A percentile compares a stretch with the other conserved stretches of the same genome.
These are phyloP conservation scores for Phytomonas serpens DNA, from an alignment of 208 protist genomes.

Conservation along the genomic window DNA sequence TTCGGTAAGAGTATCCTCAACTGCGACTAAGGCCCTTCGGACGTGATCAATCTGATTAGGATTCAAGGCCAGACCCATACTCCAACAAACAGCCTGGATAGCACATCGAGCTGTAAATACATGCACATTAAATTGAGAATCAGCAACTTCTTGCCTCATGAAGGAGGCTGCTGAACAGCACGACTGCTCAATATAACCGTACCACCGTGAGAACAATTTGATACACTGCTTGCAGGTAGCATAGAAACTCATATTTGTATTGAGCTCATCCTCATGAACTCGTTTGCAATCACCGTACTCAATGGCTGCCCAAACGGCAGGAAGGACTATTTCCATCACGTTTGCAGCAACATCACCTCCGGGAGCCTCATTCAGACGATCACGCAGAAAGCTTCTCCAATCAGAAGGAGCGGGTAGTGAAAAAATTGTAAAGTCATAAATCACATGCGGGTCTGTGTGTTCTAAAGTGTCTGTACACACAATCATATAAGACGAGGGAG, in stretches of 20 bases:
- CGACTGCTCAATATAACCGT: constrained; percentile 15
- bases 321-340: constrained; percentile 35
- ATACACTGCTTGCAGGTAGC: constrained; percentile 25
- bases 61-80: constrained; percentile 21
- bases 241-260: not conserved
- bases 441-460: constrained; percentile 24
- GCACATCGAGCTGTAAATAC: constrained; percentile 36
- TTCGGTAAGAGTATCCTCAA: not conserved
- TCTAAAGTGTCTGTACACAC: constrained; percentile 22
- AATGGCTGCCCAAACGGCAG: constrained; percentile 10
- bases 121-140: constrained; percentile 12
- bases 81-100: constrained; percentile 55
- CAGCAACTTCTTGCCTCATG: not conserved
- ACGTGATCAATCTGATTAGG: constrained; percentile 2
- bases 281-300: constrained; percentile 6
- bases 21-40: constrained; percentile 3
- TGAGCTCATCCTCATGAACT: not conserved
- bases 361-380: constrained; percentile 21
- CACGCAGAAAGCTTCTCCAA: constrained; percentile 35
- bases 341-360: constrained; percentile 18
- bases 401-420: constrained; percentile 18
- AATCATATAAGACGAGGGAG: constrained; percentile 24
- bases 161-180: not conserved
- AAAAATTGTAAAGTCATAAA: constrained; percentile 41
- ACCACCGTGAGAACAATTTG: constrained; percentile 48